phyloP scores from a whole-genome alignment of 345 rosid species.

The Lepidium africanum region DNA sequence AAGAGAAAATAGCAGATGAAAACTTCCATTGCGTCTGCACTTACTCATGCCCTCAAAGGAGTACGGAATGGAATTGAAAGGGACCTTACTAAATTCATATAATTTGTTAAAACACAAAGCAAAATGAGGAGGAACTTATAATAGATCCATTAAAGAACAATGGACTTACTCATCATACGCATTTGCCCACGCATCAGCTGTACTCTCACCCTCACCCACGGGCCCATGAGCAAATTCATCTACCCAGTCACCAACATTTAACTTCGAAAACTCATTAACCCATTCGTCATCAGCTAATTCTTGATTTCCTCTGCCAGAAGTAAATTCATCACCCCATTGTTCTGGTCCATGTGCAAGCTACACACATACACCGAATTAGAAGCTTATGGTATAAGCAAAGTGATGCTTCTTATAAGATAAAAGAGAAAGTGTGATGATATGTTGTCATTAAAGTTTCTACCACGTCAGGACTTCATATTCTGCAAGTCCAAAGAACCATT shows the following conservation, averaged over 20 bases:
- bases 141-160: not conserved
- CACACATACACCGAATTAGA: conserved; percentile 17
- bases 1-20: not conserved
- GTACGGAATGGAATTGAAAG: not conserved
- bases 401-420: not conserved
- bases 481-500: not conserved
- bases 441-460: not conserved
- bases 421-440: not conserved
- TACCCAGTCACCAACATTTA: conserved; percentile 83
- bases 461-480: conserved; percentile 2
- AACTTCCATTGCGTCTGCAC: not conserved
- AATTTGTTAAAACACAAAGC: not conserved
- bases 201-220: conserved; percentile 55
- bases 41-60: not conserved
- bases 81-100: not conserved
- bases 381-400: conserved; percentile 10
- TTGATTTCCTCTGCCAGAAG: conserved; percentile 48
- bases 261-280: conserved; percentile 95
- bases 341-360: conserved; percentile 55
- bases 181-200: conserved; percentile 80
- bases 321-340: conserved; percentile 84
- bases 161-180: conserved; percentile 88
- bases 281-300: conserved; percentile 68
- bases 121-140: not conserved
- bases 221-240: conserved; percentile 89